These are phyloP conservation scores for Pythium sukuiense DNA, from an alignment of 352 stramenopile genomes.

Conservation along the genomic window DNA sequence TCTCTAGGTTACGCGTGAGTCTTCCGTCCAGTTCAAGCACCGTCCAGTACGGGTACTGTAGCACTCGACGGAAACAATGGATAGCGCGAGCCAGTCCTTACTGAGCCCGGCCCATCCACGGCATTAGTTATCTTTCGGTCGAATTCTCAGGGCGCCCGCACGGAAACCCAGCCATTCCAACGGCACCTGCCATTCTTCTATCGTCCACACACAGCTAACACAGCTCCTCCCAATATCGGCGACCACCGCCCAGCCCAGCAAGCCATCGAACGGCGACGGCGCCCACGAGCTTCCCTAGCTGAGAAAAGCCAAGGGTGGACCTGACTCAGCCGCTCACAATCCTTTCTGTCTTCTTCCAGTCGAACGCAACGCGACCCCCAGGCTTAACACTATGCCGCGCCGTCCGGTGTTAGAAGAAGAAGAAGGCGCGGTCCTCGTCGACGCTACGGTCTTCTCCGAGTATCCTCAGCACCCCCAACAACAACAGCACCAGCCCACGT, in stretches of 20 bases:
- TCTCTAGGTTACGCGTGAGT: neutral
- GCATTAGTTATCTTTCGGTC: neutral
- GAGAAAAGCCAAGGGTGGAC: neutral
- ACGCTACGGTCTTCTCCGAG: constrained; percentile 4
- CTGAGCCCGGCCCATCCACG: neutral
- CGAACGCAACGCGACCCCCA: neutral
- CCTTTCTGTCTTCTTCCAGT: neutral
- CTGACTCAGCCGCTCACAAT: neutral
- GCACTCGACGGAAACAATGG: neutral
- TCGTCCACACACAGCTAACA: neutral
- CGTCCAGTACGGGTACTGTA: neutral
- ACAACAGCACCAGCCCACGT: neutral
- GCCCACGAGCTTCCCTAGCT: too few species aligned
- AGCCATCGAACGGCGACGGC: neutral
- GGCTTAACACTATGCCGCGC: neutral
- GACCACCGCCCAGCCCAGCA: too few species aligned
- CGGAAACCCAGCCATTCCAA: neutral
- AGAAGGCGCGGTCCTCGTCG: neutral
- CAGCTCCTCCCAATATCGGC: neutral
- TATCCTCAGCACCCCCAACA: neutral
- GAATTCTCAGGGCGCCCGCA: neutral
- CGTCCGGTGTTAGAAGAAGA: neutral
- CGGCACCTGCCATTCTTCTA: neutral
- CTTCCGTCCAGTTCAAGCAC: neutral
- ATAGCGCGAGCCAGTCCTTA: neutral